Percentiles rank a stretch among this genome's conserved stretches.
phyloP scores from a whole-genome alignment of 192 early-diverging fungal genomes.

The Nowakowskiella sp. region DNA sequence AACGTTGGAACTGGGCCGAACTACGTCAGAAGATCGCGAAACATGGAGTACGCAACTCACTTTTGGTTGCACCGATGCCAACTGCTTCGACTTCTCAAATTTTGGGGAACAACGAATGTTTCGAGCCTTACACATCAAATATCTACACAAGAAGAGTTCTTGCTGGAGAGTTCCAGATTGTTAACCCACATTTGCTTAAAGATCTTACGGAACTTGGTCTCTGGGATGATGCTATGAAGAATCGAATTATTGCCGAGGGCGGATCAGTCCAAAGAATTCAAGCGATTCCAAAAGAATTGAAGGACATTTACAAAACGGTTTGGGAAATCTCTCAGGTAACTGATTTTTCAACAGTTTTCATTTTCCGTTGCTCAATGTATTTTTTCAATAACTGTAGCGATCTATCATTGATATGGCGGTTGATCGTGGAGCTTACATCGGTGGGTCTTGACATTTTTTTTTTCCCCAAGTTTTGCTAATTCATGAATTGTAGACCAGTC shows the following conservation, averaged over 20 bases:
- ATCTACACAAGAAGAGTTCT: constrained; percentile 94
- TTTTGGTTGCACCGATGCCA: constrained; percentile 95
- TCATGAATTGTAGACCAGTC: constrained; percentile 63
- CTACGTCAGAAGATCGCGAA: constrained; percentile 70
- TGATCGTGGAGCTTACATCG: constrained; percentile 92
- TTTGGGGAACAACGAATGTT: constrained; percentile 96
- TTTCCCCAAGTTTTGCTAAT: background rate
- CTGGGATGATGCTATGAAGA: constrained; percentile 93
- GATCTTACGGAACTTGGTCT: constrained; percentile 87
- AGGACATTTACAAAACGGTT: constrained; percentile 94
- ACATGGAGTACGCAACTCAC: constrained; percentile 85
- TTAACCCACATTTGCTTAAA: constrained; percentile 92
- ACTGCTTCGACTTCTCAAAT: constrained; percentile 97
- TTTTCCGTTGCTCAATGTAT: background rate
- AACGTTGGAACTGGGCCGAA: constrained; percentile 84
- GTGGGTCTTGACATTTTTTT: constrained; percentile 20
- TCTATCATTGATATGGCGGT: constrained; percentile 93
- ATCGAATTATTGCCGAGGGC: constrained; percentile 85
- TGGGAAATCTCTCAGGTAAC: constrained; percentile 80
- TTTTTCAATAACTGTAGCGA: constrained; percentile 31
- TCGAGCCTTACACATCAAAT: constrained; percentile 75
- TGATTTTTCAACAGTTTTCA: background rate
- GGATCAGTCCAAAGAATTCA: constrained; percentile 77
- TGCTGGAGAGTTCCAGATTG: constrained; percentile 97
- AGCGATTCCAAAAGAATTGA: constrained; percentile 75